Evolutionary conservation across 2,329 filamentous ascomycete genomes (phyloP), one percentile per base, ranked within the genome.

Genomic region (Penicillium sp.): DNA sequence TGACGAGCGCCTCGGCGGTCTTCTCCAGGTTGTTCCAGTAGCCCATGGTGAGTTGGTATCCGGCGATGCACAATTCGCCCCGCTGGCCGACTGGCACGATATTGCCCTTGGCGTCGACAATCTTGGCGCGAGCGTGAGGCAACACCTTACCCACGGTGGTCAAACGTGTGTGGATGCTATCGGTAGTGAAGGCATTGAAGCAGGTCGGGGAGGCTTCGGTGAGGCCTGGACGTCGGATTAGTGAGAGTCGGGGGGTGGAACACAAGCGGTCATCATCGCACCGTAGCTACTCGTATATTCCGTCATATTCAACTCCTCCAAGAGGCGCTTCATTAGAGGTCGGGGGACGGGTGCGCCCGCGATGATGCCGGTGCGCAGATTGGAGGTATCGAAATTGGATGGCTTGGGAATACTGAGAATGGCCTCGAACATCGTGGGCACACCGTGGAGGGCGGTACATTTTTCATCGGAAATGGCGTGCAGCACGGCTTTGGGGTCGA

Each of bases 341-440:
- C 82, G 79, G 2, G 89, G 88, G 1, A 92, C 88, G 0, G 88
- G 88, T 0, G 88, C 86, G 0, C 89, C 89, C 0, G 89, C 89
- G 40, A 91, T 87, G 62, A 90, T 91, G 7, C 89, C 89, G 0
- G 88, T 92, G 30, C 89, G 79, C 16, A 92, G 77, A 5, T 74
- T 75, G 1, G 78, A 75, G 63, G 69, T 74, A 51, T 78, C 70
- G 61, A 80, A 81, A 14, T 71, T 66, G 3, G 61, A 57, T 0
- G 78, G 78, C 49, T 78, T 74, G n/a, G 75, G 74, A 1, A 79
- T 63, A 35, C 70, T 70, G 50, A 83, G 74, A 9, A 82, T 76
- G 0, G 85, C 84, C 65, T 90, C 87, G 69, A 91, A 90, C 89
- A 92, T 92, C 50, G 89, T 88, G 0, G 89, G 89, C 0, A 92